Evolutionary conservation across 768 basidiomycete species (phyloP).

Genomic region (Leccinum sublutescens): DNA sequence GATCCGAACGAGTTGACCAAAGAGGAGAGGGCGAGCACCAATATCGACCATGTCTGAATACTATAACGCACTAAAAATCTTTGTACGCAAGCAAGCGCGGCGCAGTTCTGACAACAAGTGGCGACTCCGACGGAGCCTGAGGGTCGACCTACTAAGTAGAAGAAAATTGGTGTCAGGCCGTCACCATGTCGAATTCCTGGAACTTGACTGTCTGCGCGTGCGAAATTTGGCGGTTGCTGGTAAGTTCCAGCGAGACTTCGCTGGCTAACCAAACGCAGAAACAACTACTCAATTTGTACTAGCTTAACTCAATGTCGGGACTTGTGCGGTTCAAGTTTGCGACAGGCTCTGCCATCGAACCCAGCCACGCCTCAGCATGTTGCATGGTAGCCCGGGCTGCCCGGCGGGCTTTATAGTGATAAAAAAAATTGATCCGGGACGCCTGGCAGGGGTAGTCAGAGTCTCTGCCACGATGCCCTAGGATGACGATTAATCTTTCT

Average conservation of each 20-base stretch:
- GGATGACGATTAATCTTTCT: neutral
- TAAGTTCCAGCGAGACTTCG: too few species aligned
- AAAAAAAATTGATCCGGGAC: neutral
- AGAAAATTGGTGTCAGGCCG: neutral
- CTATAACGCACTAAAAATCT: neutral
- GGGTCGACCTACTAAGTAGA: neutral
- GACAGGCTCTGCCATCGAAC: neutral
- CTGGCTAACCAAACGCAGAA: neutral
- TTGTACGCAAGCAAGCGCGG: neutral
- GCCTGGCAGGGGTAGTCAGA: neutral
- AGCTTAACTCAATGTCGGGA: neutral
- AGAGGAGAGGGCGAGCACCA: neutral
- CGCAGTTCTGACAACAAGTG: neutral
- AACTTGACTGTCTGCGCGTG: neutral
- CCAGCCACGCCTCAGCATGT: neutral
- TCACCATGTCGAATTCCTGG: neutral
- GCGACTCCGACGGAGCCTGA: neutral
- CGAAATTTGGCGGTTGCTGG: neutral
- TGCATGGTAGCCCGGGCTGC: neutral
- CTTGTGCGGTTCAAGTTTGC: neutral
- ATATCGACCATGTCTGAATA: neutral
- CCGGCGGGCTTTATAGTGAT: constrained; percentile 6
- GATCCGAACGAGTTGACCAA: neutral
- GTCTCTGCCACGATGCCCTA: neutral
- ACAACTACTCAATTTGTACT: neutral